These are phyloP conservation scores for Hyphopichia fennica DNA, from an alignment of 1,139 yeast species.

Conservation along the genomic window DNA sequence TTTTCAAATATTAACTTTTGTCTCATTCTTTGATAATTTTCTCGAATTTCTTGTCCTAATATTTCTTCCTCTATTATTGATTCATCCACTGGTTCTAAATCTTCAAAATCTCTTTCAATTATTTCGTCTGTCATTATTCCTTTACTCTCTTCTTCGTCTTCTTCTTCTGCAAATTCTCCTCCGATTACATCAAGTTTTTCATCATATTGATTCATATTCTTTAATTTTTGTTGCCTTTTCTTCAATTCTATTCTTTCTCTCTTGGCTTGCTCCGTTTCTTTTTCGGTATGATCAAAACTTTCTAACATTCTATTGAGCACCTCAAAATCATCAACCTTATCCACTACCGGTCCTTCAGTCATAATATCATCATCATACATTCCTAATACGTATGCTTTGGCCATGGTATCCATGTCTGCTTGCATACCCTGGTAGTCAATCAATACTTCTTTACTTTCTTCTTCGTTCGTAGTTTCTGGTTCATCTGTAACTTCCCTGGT, in stretches of 20 bases:
- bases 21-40: conserved; percentile 59
- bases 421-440: conserved; percentile 44
- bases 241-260: background rate
- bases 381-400: conserved; percentile 58
- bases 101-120: conserved; percentile 33
- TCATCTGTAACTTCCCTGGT: background rate
- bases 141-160: conserved; percentile 41
- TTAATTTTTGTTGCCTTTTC: background rate
- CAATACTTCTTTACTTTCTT: background rate
- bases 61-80: conserved; percentile 30
- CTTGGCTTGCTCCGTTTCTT: conserved; percentile 16
- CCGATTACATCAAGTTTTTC: conserved; percentile 10
- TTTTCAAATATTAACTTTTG: conserved; percentile 46
- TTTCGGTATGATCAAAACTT: conserved; percentile 20
- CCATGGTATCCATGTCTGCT: conserved; percentile 56
- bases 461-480: background rate
- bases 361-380: conserved; percentile 61
- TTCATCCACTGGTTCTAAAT: conserved; percentile 12
- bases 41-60: conserved; percentile 45
- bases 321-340: conserved; percentile 56
- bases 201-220: conserved; percentile 9
- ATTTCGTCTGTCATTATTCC: conserved; percentile 38
- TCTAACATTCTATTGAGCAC: conserved; percentile 50
- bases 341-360: conserved; percentile 58
- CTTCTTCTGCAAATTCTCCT: conserved; percentile 30